These are phyloP conservation scores for Ogataea naganishii DNA, from an alignment of 805 yeast species.

Conservation along the genomic window DNA sequence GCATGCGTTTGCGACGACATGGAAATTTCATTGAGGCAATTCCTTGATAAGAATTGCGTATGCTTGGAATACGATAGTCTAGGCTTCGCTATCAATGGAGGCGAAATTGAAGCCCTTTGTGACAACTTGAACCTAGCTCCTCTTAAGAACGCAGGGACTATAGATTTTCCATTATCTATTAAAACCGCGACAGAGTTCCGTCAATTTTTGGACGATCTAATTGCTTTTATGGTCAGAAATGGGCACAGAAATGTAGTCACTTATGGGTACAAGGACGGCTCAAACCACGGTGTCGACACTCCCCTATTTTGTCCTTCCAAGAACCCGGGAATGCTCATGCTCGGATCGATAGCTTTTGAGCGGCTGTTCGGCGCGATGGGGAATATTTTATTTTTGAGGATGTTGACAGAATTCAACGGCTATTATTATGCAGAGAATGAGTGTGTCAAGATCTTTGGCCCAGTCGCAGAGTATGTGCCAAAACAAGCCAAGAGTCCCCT, in stretches of 20 bases:
- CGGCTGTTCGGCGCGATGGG: slow-evolving; percentile 32
- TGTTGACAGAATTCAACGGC: slow-evolving; percentile 30
- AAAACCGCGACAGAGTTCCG: too few species aligned
- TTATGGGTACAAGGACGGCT: slow-evolving; percentile 33
- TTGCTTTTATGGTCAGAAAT: slow-evolving; percentile 21
- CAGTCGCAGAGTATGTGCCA: slow-evolving; percentile 4
- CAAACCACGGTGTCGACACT: slow-evolving; percentile 16
- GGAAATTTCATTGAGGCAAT: too few species aligned
- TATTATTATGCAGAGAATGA: too few species aligned
- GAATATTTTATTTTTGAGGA: slow-evolving; percentile 24
- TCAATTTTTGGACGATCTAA: too few species aligned
- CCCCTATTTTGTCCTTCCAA: slow-evolving; percentile 22
- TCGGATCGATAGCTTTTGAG: slow-evolving; percentile 40
- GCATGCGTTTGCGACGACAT: too few species aligned
- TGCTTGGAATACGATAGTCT: too few species aligned
- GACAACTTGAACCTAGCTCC: too few species aligned
- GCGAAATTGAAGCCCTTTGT: too few species aligned
- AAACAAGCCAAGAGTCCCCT: neutral
- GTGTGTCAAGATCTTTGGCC: slow-evolving; percentile 1
- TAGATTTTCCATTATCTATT: too few species aligned
- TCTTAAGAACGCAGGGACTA: too few species aligned
- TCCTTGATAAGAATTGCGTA: too few species aligned
- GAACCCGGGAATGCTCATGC: slow-evolving; percentile 28
- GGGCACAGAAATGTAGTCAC: slow-evolving; percentile 29
- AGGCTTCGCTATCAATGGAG: too few species aligned